phyloP scores from a whole-genome alignment of 768 basidiomycete genomes.

The Leccinellum luteum region DNA sequence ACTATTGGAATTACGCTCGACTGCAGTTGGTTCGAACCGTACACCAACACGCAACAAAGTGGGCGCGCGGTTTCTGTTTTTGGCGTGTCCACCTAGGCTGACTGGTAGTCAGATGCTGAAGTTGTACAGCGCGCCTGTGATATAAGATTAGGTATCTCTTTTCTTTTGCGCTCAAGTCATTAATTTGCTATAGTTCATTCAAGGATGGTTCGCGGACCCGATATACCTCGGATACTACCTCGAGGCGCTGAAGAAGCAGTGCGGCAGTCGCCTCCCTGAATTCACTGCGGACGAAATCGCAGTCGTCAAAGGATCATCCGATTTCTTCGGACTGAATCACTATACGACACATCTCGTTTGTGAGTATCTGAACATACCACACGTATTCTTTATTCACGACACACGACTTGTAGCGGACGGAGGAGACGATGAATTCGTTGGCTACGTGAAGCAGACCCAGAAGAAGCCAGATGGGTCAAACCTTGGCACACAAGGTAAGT shows the following conservation, averaged over 20 bases:
- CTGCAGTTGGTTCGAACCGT: constrained; percentile 74
- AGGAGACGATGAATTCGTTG: constrained; percentile 66
- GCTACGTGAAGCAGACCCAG: constrained; percentile 60
- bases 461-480: constrained; percentile 65
- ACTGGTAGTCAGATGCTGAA: constrained; percentile 47
- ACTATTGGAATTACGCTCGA: constrained; percentile 79
- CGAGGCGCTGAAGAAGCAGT: constrained; percentile 51
- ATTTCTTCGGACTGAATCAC: constrained; percentile 77
- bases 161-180: constrained; percentile 29
- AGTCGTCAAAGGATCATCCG: constrained; percentile 63
- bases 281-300: constrained; percentile 58
- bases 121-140: constrained; percentile 76
- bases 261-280: constrained; percentile 58
- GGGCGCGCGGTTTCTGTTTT: neutral
- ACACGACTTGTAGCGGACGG: constrained; percentile 45
- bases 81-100: neutral
- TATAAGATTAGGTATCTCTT: constrained; percentile 62
- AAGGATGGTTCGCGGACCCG: constrained; percentile 70
- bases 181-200: constrained; percentile 16
- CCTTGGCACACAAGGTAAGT: constrained; percentile 61
- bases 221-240: constrained; percentile 78
- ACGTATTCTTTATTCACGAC: neutral
- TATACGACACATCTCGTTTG: constrained; percentile 72
- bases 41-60: constrained; percentile 70
- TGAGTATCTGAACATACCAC: constrained; percentile 32